Conservation (phyloP, 2,329 filamentous ascomycete genomes). For the Penicillium sp. region DNA sequence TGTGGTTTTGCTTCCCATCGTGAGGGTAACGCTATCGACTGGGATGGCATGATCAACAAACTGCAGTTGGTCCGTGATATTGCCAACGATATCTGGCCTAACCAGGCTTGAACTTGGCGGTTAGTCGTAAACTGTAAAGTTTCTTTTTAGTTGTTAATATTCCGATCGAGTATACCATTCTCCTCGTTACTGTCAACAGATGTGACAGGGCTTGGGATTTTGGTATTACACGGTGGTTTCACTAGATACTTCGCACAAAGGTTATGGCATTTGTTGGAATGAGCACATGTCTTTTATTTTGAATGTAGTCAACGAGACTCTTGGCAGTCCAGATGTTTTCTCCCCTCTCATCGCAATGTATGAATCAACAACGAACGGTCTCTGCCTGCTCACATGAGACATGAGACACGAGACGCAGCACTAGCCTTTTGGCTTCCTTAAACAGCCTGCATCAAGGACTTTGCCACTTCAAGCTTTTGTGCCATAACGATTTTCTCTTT, state of each 20-base stretch:
- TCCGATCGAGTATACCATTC: conserved; percentile 4
- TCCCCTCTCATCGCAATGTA: neutral
- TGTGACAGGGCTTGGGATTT: neutral
- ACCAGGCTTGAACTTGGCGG: conserved; percentile 40
- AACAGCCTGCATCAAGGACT: conserved; percentile 19
- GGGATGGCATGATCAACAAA: conserved; percentile 72
- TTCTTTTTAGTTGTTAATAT: neutral
- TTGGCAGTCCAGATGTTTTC: neutral
- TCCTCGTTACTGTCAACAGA: conserved; percentile 10
- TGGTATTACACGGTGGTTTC: conserved; percentile 6
- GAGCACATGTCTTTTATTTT: conserved; percentile 17
- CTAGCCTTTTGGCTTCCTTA: neutral
- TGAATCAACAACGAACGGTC: neutral
- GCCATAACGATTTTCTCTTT: conserved; percentile 17
- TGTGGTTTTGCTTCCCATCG: conserved; percentile 74
- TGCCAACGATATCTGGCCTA: conserved; percentile 69
- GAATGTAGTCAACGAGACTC: conserved; percentile 12
- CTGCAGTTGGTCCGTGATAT: conserved; percentile 67
- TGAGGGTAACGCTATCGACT: conserved; percentile 65
- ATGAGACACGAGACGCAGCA: neutral
- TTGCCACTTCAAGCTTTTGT: conserved; percentile 18
- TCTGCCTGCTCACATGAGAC: neutral
- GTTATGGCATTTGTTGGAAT: conserved; percentile 16
- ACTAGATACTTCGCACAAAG: conserved; percentile 8
- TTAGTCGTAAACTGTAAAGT: neutral